Conservation (phyloP, 768 basidiomycete species). For the Trametes meyenii region DNA sequence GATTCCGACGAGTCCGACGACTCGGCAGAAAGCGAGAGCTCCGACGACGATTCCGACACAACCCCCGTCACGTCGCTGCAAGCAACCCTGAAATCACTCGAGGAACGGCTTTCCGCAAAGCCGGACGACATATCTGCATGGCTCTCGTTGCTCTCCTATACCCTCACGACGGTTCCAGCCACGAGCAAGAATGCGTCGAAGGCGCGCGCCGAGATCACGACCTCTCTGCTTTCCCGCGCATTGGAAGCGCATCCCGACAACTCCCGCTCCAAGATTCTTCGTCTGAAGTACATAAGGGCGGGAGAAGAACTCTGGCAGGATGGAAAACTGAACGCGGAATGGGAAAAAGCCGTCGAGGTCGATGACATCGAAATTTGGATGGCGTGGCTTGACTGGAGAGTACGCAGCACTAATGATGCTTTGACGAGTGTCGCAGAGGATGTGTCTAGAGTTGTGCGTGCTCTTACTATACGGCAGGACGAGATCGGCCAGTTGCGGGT, state of each 20-base stretch:
- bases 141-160: slow-evolving; percentile 65
- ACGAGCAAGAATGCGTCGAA: slow-evolving; percentile 69
- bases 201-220: slow-evolving; percentile 69
- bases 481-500: slow-evolving; percentile 54
- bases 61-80: slow-evolving; percentile 48
- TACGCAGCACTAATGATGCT: slow-evolving; percentile 49
- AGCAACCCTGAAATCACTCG: slow-evolving; percentile 57
- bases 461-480: slow-evolving; percentile 37
- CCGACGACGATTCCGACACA: slow-evolving; percentile 32
- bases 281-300: slow-evolving; percentile 66
- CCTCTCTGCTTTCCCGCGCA: slow-evolving; percentile 70
- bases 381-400: slow-evolving; percentile 81
- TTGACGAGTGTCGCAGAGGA: slow-evolving; percentile 58
- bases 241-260: slow-evolving; percentile 58
- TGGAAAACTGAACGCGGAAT: slow-evolving; percentile 58
- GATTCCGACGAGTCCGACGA: slow-evolving; percentile 41
- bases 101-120: slow-evolving; percentile 52
- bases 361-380: slow-evolving; percentile 66
- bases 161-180: slow-evolving; percentile 61
- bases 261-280: slow-evolving; percentile 49
- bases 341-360: slow-evolving; percentile 64
- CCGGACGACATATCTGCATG: slow-evolving; percentile 61
- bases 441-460: slow-evolving; percentile 48
- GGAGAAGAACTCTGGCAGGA: slow-evolving; percentile 75
- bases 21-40: slow-evolving; percentile 30